These are phyloP conservation scores for Citrullus mucosospermus DNA, from an alignment of 306 rosid species.

Conservation along the genomic window DNA sequence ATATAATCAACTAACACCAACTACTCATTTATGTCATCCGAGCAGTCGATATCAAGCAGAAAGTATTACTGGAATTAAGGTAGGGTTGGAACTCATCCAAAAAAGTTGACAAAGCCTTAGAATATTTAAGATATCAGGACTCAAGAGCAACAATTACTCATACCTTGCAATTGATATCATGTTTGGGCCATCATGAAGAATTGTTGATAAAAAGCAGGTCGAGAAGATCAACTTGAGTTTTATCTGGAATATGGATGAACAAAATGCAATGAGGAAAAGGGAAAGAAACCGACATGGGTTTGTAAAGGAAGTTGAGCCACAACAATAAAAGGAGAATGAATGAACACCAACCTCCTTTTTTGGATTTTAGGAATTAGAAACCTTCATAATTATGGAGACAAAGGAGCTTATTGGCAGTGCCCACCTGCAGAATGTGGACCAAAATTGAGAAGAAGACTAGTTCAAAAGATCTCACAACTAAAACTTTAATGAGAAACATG, in stretches of 20 bases:
- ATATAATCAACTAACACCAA: not conserved
- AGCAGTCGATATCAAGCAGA: not conserved
- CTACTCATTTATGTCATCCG: not conserved
- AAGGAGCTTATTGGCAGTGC: conserved; percentile 27
- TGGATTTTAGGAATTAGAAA: conserved; percentile 28
- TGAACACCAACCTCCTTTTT: conserved; percentile 33
- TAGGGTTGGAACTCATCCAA: not conserved
- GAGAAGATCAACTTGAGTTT: not conserved
- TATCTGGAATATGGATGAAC: not conserved
- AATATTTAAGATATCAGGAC: not conserved
- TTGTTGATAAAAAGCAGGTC: not conserved
- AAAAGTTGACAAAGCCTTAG: not conserved
- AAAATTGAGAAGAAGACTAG: conserved; percentile 29
- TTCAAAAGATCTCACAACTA: conserved; percentile 35
- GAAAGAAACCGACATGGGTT: not conserved
- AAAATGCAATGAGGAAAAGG: not conserved
- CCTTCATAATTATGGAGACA: conserved; percentile 39
- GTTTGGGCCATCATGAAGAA: not conserved
- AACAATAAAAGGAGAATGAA: conserved; percentile 19
- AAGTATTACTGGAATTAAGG: not conserved
- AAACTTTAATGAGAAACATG: conserved; percentile 30
- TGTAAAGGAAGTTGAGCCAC: not conserved
- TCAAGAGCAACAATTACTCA: not conserved
- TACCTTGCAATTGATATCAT: not conserved
- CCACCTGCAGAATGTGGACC: conserved; percentile 68